A percentile compares a stretch with the other conserved stretches of the same genome.
Evolutionary conservation across 2,329 filamentous ascomycete species (phyloP).

Genomic region (Sporothrix schenckii): DNA sequence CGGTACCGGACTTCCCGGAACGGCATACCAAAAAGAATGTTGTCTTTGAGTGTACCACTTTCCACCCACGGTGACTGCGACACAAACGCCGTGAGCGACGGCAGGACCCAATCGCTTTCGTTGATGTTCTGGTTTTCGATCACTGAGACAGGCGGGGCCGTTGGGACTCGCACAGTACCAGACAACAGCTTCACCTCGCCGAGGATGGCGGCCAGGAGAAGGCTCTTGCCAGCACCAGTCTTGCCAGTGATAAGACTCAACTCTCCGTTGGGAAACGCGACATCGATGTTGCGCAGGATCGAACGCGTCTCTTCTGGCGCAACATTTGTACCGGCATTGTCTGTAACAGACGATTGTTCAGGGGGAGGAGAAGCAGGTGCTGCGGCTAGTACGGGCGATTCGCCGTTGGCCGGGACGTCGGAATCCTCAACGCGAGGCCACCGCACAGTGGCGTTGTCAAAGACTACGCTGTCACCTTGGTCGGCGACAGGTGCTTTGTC

Average conservation of each 20-base stretch:
- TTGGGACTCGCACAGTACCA: conserved; percentile 41
- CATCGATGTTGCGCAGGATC: conserved; percentile 42
- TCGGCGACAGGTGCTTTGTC: conserved; percentile 41
- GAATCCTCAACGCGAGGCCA: conserved; percentile 43
- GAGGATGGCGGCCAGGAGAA: conserved; percentile 46
- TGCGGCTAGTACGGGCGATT: background rate
- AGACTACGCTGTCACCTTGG: conserved; percentile 38
- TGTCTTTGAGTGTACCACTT: conserved; percentile 50
- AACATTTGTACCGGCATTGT: background rate
- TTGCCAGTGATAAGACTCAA: conserved; percentile 47
- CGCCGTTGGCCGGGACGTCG: conserved; percentile 26
- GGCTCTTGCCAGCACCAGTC: conserved; percentile 48
- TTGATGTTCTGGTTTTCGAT: conserved; percentile 37
- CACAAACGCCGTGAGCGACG: conserved; percentile 49
- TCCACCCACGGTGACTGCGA: conserved; percentile 55
- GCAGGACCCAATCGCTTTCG: conserved; percentile 44
- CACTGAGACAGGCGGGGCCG: conserved; percentile 37
- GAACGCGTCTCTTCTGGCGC: conserved; percentile 39
- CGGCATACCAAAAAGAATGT: conserved; percentile 51
- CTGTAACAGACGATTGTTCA: background rate
- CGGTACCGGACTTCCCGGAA: conserved; percentile 49
- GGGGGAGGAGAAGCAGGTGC: background rate
- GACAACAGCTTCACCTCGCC: conserved; percentile 47
- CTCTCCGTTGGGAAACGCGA: conserved; percentile 43
- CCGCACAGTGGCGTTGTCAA: conserved; percentile 42